Conservation (phyloP, 768 basidiomycete genomes). For the Tricholoma bakamatsutake region DNA sequence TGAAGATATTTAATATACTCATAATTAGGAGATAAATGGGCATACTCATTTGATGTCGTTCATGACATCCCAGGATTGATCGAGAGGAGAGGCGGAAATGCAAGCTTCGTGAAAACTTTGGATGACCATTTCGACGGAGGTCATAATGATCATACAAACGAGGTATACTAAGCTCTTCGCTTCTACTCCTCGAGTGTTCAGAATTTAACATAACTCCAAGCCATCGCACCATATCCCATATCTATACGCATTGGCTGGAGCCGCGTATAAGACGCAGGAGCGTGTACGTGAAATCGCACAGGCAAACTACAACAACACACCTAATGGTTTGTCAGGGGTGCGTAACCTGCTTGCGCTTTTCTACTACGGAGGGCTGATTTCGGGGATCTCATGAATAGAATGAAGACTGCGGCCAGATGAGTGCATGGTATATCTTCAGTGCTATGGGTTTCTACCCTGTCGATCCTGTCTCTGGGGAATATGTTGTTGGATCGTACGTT, state of each 20-base stretch:
- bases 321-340: slow-evolving; percentile 70
- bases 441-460: slow-evolving; percentile 84
- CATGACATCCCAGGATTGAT: slow-evolving; percentile 67
- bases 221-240: slow-evolving; percentile 87
- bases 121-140: slow-evolving; percentile 55
- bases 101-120: slow-evolving; percentile 57
- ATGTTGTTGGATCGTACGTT: slow-evolving; percentile 68
- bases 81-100: slow-evolving; percentile 57
- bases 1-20: neutral
- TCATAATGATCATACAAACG: slow-evolving; percentile 80
- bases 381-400: slow-evolving; percentile 39
- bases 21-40: slow-evolving; percentile 43
- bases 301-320: slow-evolving; percentile 60
- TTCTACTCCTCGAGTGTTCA: neutral
- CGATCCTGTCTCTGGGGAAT: slow-evolving; percentile 71
- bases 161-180: slow-evolving; percentile 33
- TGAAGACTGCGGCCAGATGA: slow-evolving; percentile 90
- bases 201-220: slow-evolving; percentile 23
- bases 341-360: slow-evolving; percentile 10
- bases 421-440: slow-evolving; percentile 82
- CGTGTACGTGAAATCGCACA: slow-evolving; percentile 63
- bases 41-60: slow-evolving; percentile 78
- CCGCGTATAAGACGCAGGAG: slow-evolving; percentile 64
- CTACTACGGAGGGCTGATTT: neutral
- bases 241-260: slow-evolving; percentile 67